These are phyloP conservation scores for Rhizoctonia solani DNA, from an alignment of 1,284 basidiomycete species.

Conservation along the genomic window DNA sequence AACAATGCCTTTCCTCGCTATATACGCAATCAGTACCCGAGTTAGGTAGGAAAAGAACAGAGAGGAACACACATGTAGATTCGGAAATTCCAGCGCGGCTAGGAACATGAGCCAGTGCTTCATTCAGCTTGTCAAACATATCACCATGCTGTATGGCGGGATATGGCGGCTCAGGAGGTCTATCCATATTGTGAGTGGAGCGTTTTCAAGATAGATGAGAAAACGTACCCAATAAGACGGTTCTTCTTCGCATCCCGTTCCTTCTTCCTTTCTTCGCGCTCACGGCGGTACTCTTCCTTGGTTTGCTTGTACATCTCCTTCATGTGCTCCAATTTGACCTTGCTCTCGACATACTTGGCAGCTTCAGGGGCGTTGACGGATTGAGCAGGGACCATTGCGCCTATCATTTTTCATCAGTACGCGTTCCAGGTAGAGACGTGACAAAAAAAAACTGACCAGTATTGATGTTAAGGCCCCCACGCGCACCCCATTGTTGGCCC, in stretches of 20 bases:
- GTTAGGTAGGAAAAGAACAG: background rate
- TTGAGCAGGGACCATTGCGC: constrained; percentile 8
- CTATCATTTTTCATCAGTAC: background rate
- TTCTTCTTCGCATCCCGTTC: constrained; percentile 13
- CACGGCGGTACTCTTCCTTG: constrained; percentile 31
- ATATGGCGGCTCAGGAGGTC: constrained; percentile 9
- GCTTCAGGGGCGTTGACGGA: background rate
- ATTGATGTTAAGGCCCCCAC: constrained; percentile 15
- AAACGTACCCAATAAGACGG: constrained; percentile 1
- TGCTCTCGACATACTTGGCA: constrained; percentile 26
- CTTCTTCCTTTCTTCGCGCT: constrained; percentile 23
- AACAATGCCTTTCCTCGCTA: constrained; percentile 13
- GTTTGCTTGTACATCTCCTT: constrained; percentile 34
- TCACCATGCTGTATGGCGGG: background rate
- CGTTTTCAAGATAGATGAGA: background rate
- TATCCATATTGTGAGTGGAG: background rate
- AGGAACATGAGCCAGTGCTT: constrained; percentile 13
- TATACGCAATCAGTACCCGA: background rate
- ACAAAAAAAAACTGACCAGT: background rate
- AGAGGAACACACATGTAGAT: background rate
- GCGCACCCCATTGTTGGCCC: background rate
- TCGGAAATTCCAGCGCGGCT: background rate
- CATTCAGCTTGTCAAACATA: constrained; percentile 24
- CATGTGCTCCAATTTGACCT: constrained; percentile 25
- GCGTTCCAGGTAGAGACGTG: background rate